Evolutionary conservation across 257 asterid species (phyloP).

Genomic region (Salvia miltiorrhiza): DNA sequence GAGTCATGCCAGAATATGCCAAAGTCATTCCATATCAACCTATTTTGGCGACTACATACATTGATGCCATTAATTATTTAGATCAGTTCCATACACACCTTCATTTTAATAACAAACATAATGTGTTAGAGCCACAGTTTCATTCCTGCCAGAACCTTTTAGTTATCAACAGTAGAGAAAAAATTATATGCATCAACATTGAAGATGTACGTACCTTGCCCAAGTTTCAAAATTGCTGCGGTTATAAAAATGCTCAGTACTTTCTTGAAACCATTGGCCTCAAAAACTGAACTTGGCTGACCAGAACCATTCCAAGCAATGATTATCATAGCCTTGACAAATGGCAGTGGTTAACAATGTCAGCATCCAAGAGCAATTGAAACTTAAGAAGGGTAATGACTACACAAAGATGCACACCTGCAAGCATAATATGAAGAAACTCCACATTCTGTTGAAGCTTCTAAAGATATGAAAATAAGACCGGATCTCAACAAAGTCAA

Average conservation of each 20-base stretch:
- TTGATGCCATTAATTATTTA: slow-evolving; percentile 4
- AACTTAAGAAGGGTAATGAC: slow-evolving; percentile 1
- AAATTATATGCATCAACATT: slow-evolving; percentile 2
- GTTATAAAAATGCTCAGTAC: slow-evolving; percentile 92
- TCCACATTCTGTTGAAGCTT: slow-evolving; percentile 99
- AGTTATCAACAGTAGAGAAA: slow-evolving; percentile 12
- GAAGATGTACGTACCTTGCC: slow-evolving; percentile 64
- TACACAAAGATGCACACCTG: slow-evolving; percentile 53
- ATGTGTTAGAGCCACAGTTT: background rate
- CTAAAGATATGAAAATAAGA: slow-evolving; percentile 94
- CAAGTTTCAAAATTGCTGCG: slow-evolving; percentile 95
- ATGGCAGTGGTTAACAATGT: slow-evolving; percentile 23
- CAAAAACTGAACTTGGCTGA: slow-evolving; percentile 57
- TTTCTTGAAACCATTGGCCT: slow-evolving; percentile 67
- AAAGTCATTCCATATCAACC: background rate
- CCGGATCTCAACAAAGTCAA: slow-evolving; percentile 95
- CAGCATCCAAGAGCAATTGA: slow-evolving; percentile 23
- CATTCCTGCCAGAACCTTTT: background rate
- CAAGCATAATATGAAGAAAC: slow-evolving; percentile 92
- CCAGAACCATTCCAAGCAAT: slow-evolving; percentile 95
- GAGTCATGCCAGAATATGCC: slow-evolving; percentile 1
- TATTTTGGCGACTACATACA: background rate
- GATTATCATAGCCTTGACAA: slow-evolving; percentile 85
- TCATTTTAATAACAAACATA: background rate
- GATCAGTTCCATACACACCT: background rate